These are phyloP conservation scores for Sugiyamaella xylanicola DNA, from an alignment of 1,139 yeast species.

Conservation along the genomic window DNA sequence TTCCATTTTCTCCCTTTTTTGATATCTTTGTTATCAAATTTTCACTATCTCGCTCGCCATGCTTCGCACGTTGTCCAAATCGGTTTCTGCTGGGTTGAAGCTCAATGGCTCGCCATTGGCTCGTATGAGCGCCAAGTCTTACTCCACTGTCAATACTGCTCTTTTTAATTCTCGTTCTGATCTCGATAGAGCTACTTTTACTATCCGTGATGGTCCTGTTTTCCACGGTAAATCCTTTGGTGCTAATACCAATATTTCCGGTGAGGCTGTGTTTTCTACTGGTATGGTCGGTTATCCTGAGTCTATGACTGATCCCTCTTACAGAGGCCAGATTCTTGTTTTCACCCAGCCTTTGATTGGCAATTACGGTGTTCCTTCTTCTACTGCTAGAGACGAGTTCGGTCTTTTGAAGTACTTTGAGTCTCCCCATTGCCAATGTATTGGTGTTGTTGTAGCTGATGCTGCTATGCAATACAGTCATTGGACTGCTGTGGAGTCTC, in stretches of 20 bases:
- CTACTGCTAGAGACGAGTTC: slow-evolving; percentile 74
- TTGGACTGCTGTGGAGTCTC: slow-evolving; percentile 98
- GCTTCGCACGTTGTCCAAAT: slow-evolving; percentile 21
- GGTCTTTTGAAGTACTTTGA: slow-evolving; percentile 88
- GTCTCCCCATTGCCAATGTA: slow-evolving; percentile 87
- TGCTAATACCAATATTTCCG: slow-evolving; percentile 85
- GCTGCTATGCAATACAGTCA: slow-evolving; percentile 94
- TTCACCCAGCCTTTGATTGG: slow-evolving; percentile 97
- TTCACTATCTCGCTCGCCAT: slow-evolving; percentile 6
- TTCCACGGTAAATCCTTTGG: slow-evolving; percentile 94
- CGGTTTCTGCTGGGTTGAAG: slow-evolving; percentile 9
- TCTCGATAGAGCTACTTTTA: slow-evolving; percentile 63
- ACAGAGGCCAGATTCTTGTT: slow-evolving; percentile 92
- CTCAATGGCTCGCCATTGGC: slow-evolving; percentile 1
- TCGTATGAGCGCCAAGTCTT: background rate
- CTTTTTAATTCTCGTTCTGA: slow-evolving; percentile 15
- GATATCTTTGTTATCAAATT: no score
- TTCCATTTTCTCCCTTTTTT: no score
- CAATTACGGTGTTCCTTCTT: slow-evolving; percentile 95
- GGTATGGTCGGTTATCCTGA: slow-evolving; percentile 98
- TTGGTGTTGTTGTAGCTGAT: slow-evolving; percentile 94
- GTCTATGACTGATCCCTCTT: slow-evolving; percentile 98
- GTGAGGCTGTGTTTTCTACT: slow-evolving; percentile 97
- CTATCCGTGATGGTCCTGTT: slow-evolving; percentile 91
- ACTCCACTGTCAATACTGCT: slow-evolving; percentile 11